Evolutionary conservation across 1,284 basidiomycete genomes (phyloP).

Genomic region (Xerocomus cyaneibrunnescens): DNA sequence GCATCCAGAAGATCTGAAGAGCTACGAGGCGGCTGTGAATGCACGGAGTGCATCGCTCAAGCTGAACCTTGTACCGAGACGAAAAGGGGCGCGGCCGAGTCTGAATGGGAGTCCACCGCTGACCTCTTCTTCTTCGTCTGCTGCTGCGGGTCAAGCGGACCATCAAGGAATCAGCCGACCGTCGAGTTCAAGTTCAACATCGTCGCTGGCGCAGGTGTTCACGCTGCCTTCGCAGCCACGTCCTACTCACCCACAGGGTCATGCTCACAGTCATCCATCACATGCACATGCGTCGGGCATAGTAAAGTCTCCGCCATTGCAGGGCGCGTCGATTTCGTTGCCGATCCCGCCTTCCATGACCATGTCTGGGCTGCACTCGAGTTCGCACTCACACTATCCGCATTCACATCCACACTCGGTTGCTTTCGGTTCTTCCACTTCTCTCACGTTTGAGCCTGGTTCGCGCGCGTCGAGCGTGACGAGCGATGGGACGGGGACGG

Average conservation of each 20-base stretch:
- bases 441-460: conserved; percentile 17
- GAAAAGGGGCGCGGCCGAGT: conserved; percentile 16
- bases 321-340: conserved; percentile 25
- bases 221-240: conserved; percentile 14
- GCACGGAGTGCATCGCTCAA: conserved; percentile 61
- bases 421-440: conserved; percentile 17
- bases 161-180: conserved; percentile 32
- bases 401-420: conserved; percentile 4
- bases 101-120: conserved; percentile 18
- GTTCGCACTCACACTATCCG: conserved; percentile 2
- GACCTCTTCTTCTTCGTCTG: not conserved
- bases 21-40: conserved; percentile 73
- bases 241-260: conserved; percentile 4
- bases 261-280: not conserved
- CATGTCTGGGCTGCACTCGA: conserved; percentile 12
- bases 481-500: conserved; percentile 31
- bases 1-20: conserved; percentile 58
- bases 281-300: conserved; percentile 5
- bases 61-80: conserved; percentile 36
- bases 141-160: conserved; percentile 1
- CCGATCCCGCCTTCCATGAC: conserved; percentile 25
- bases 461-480: conserved; percentile 40
- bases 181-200: conserved; percentile 36
- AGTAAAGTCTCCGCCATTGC: conserved; percentile 32
- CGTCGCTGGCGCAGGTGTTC: conserved; percentile 41